Percentiles rank a stretch among this genome's conserved stretches.
Conservation (phyloP, 306 rosid genomes). For the Gynostemma pentaphyllum region DNA sequence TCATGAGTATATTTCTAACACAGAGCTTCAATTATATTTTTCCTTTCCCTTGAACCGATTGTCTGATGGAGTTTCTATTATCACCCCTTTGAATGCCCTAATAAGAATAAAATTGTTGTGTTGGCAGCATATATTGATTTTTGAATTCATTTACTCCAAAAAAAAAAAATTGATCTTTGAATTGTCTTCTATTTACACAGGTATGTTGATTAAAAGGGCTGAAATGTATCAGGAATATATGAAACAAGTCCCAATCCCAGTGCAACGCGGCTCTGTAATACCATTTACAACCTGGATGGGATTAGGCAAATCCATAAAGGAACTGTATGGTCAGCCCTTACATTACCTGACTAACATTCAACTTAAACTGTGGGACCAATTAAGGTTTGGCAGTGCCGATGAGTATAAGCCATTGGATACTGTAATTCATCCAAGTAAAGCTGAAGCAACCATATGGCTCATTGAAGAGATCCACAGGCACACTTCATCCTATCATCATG, state of each 20-base stretch:
- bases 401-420: constrained; percentile 55
- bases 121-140: not conserved
- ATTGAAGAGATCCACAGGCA: constrained; percentile 80
- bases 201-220: constrained; percentile 49
- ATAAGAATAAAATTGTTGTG: no score
- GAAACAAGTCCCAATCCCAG: constrained; percentile 75
- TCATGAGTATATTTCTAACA: no score
- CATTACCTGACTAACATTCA: constrained; percentile 83
- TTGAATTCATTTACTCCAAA: not conserved
- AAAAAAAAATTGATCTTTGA: not conserved
- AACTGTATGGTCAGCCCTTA: constrained; percentile 73
- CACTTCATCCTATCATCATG: constrained; percentile 54
- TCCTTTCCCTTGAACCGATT: no score
- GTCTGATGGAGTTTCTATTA: no score
- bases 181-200: constrained; percentile 19
- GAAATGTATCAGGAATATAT: constrained; percentile 89
- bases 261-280: constrained; percentile 57
- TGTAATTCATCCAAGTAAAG: constrained; percentile 76
- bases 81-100: no score
- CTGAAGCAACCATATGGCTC: constrained; percentile 81
- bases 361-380: constrained; percentile 80
- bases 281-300: constrained; percentile 84
- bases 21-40: no score
- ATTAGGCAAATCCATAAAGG: constrained; percentile 69
- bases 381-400: constrained; percentile 51